Evolutionary conservation across 2,329 filamentous ascomycete species (phyloP), one percentile per base, ranked within the genome.

Genomic region (Atkinsonella texensis): DNA sequence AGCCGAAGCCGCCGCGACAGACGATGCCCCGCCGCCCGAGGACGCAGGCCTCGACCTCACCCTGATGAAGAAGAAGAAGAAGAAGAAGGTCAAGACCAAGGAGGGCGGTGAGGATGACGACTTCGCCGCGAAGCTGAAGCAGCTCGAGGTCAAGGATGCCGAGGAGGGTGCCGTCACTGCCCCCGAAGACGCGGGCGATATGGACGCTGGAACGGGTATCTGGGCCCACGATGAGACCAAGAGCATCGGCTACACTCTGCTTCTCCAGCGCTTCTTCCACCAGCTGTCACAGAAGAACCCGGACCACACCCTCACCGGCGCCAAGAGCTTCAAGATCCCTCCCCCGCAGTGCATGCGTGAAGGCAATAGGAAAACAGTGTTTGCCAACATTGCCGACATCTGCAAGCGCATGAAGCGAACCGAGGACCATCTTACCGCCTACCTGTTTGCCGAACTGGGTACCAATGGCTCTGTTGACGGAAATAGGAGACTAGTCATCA

Each of bases 361-460:
- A 89, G 93, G 93, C 69, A 98, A 98, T 83, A 94, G 95, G 82
- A 95, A 95, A 84, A 98, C 93, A 56, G 95, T 98, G 65, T 98
- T 98, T 65, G 93, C 91, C 76, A 98, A 98, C 76, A 93, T 98
- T 66, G 83, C 89, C 68, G 93, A 98, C 68, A 97, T 98, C 65
- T 95, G 89, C 80, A 95, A 95, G 80, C 84, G 91, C 63, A 97
- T 98, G 90, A 98, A 98, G 84, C 83, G 93, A 70, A 90, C 87
- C 57, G 91, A 97, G 66, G 93, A 98, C 73, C 93, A 96, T 74
- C 87, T 98, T 59, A 97, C 89, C 50, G 85, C 91, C 63, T 97
- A 96, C 75, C 74, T 98, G 58, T 96, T 98, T 72, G 90, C 93
- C 59, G 93, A 98, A 72, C 80, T 98, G 83, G 93, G 93, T 77